Evolutionary conservation across 257 asterid species (phyloP), one percentile per base, ranked within the genome.

Genomic region (Solanum paucissectum): DNA sequence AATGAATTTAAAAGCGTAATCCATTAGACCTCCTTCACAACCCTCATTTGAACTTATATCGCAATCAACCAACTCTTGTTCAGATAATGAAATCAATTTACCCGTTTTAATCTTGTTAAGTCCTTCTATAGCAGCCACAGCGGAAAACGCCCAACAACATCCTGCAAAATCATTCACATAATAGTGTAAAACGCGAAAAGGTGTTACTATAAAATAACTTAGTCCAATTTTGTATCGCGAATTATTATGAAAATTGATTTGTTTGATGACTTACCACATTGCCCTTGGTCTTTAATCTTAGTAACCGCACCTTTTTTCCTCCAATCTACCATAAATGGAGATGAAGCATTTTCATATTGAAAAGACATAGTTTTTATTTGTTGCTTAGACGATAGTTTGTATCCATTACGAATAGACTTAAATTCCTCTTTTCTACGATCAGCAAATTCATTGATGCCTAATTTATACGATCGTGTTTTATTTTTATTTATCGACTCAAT

Each of bases 101-200:
- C 93, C 90, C 0, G 90, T 86, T 49, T 49, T 49, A 16, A 49
- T 49, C 60, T 14, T 49, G 60, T 49, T 49, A 49, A 49, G 60
- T 14, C 2, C 92, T 92, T 93, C 93, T 1, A 72, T 87, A 14
- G 93, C 91, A 60, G 94, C 94, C 37, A 93, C 92, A 0, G 91
- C 89, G 14, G 93, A 88, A 82, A 93, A 93, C 0, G 83, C 83
- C 83, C 83, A 74, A 3, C 83, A 74, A 38, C 58, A 75, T 23
- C 83, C 83, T 75, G 21, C 21, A 75, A n/a, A 38, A 23, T 62
- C 10, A 1, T 21, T 6, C 37, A 40, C 0, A 0, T n/a, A 13
- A 49, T 49, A 49, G 21, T 49, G 8, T 49, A 49, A 49, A 9
- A 27, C 3, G 32, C 55, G 55, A 46, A 46, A 46, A 46, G 18